Conservation (phyloP, 2,329 filamentous ascomycete species). For the Neurospora sp. region DNA sequence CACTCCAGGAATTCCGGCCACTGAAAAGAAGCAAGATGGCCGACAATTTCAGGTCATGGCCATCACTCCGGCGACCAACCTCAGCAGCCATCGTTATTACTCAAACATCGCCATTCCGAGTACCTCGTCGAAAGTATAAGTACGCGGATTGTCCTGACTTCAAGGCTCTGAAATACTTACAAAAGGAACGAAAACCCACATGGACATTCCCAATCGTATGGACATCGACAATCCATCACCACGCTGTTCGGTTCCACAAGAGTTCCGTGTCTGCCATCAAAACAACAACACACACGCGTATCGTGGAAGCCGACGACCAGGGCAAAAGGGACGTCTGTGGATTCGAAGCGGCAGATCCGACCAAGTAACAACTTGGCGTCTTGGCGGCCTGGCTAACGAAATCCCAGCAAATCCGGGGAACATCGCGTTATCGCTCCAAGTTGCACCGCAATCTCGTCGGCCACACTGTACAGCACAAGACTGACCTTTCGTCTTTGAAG, state of each 20-base stretch:
- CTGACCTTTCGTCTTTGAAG: background rate
- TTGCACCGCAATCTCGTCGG: background rate
- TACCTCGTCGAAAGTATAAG: background rate
- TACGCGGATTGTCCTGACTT: background rate
- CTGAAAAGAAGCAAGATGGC: background rate
- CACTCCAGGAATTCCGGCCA: background rate
- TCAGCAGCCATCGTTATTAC: background rate
- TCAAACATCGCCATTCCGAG: background rate
- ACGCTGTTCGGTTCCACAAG: background rate
- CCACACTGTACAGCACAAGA: background rate
- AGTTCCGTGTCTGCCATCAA: background rate
- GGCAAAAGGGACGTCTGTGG: background rate
- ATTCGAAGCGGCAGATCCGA: background rate
- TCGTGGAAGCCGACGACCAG: background rate
- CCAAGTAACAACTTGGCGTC: background rate
- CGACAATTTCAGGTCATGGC: background rate
- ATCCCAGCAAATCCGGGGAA: background rate
- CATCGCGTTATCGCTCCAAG: background rate
- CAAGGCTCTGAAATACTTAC: background rate
- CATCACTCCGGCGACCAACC: background rate
- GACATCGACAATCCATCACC: background rate
- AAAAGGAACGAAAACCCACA: background rate
- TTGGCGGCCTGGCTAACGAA: background rate
- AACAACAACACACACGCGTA: background rate
- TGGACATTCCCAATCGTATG: background rate